Percentiles rank a stretch among this genome's conserved stretches.
These are phyloP conservation scores for Davidsoniella eucalypti DNA, from an alignment of 2,329 filamentous ascomycete species.

Conservation along the genomic window DNA sequence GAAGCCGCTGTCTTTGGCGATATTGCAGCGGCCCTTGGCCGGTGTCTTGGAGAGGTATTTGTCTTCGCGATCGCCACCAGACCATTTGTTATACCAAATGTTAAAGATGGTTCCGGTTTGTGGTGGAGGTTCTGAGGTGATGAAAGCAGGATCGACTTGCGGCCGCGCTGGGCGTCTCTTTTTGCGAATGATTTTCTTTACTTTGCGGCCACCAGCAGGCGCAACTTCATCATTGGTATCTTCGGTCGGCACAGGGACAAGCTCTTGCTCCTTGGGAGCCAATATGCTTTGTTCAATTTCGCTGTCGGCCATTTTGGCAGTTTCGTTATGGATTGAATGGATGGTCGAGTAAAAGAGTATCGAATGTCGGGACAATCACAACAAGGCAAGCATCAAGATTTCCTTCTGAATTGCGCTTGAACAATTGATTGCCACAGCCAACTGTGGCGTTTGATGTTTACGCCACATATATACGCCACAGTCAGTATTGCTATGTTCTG, in stretches of 20 bases:
- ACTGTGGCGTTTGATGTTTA: neutral
- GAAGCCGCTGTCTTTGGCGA: constrained; percentile 64
- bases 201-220: constrained; percentile 30
- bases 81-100: constrained; percentile 99
- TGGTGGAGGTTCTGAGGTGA: constrained; percentile 71
- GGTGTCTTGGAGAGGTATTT: constrained; percentile 70
- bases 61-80: constrained; percentile 84
- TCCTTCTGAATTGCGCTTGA: too few relatives aligned
- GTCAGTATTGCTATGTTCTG: too few relatives aligned
- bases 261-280: neutral
- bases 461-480: neutral
- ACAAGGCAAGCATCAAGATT: too few relatives aligned
- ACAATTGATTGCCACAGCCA: neutral
- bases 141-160: constrained; percentile 71
- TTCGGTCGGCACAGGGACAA: neutral
- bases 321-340: neutral
- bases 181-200: constrained; percentile 74
- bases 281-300: neutral
- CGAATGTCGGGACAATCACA: neutral
- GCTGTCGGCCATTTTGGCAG: neutral
- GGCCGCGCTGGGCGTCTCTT: constrained; percentile 80
- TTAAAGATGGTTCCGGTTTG: constrained; percentile 96
- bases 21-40: constrained; percentile 73
- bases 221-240: neutral
- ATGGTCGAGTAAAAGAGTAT: neutral